Conservation (phyloP, 495 filamentous ascomycete species). For the Lineolata rhizophorae region DNA sequence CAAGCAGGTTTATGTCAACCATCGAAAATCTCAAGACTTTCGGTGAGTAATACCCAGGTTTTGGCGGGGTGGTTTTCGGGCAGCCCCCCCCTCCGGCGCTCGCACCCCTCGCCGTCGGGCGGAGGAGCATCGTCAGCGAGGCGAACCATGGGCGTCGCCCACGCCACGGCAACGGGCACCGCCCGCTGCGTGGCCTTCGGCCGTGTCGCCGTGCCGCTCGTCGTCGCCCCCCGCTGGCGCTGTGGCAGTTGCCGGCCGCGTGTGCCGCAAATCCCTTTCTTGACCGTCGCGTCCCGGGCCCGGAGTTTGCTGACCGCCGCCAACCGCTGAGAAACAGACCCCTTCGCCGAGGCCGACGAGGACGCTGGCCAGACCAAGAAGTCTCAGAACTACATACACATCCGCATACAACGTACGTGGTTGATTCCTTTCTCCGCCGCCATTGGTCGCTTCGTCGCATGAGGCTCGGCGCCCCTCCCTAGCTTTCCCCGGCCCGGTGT, state of each 20-base stretch:
- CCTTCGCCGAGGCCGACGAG: slow-evolving; percentile 99
- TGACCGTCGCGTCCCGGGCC: neutral
- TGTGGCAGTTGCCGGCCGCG: no score
- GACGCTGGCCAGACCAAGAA: slow-evolving; percentile 81
- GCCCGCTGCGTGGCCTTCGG: neutral
- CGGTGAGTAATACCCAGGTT: no score
- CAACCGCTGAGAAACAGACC: slow-evolving; percentile 37
- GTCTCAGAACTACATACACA: slow-evolving; percentile 98
- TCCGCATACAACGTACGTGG: slow-evolving; percentile 93
- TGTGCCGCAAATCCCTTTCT: neutral
- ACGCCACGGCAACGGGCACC: neutral
- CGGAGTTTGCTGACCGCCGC: neutral
- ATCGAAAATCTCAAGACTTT: slow-evolving; percentile 99
- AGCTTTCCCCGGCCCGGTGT: no score
- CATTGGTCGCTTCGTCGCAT: no score
- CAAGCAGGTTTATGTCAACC: slow-evolving; percentile 99
- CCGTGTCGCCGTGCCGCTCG: neutral
- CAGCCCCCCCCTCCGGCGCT: slow-evolving; percentile 14
- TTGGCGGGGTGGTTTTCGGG: no score
- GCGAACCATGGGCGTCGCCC: neutral
- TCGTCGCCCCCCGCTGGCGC: neutral
- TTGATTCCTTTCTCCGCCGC: slow-evolving; percentile 1
- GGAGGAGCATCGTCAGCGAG: neutral
- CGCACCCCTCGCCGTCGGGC: slow-evolving; percentile 2
- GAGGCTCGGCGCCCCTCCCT: no score